A percentile compares a stretch with the other conserved stretches of the same genome.
These are phyloP conservation scores for Lentinus tigrinus DNA, from an alignment of 768 basidiomycete genomes.

Conservation along the genomic window DNA sequence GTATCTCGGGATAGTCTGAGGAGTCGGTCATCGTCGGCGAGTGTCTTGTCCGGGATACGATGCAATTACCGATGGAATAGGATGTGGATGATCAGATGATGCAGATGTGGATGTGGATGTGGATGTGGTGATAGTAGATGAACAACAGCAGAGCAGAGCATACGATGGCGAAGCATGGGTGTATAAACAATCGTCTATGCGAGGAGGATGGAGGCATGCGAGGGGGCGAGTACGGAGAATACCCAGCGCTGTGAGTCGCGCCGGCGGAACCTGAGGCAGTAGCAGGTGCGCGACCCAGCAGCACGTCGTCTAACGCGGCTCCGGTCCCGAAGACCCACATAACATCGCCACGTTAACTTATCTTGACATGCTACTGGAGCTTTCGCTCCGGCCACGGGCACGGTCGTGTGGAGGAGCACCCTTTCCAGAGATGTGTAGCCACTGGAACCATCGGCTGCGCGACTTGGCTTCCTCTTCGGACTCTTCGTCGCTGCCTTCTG, in stretches of 20 bases:
- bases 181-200: conserved; percentile 1
- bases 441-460: conserved; percentile 24
- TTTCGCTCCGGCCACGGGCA: conserved; percentile 15
- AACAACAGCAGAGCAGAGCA: conserved; percentile 11
- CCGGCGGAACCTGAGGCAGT: conserved; percentile 8
- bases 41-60: conserved; percentile 1
- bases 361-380: conserved; percentile 18
- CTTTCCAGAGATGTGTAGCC: conserved; percentile 16
- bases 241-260: conserved; percentile 1
- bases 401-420: conserved; percentile 1
- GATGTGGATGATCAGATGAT: conserved; percentile 2
- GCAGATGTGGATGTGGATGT: not conserved
- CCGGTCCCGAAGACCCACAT: conserved; percentile 3
- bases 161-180: conserved; percentile 1
- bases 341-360: conserved; percentile 1
- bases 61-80: conserved; percentile 15
- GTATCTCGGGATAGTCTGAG: not conserved
- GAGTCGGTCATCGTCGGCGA: conserved; percentile 3
- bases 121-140: conserved; percentile 8
- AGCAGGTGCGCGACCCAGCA: conserved; percentile 8
- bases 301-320: conserved; percentile 9
- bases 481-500: conserved; percentile 42
- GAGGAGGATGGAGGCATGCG: not conserved
- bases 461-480: conserved; percentile 22
- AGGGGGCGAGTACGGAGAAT: not conserved